These are phyloP conservation scores for Pseudocercospora vitis DNA, from an alignment of 2,329 filamentous ascomycete species.

Conservation along the genomic window DNA sequence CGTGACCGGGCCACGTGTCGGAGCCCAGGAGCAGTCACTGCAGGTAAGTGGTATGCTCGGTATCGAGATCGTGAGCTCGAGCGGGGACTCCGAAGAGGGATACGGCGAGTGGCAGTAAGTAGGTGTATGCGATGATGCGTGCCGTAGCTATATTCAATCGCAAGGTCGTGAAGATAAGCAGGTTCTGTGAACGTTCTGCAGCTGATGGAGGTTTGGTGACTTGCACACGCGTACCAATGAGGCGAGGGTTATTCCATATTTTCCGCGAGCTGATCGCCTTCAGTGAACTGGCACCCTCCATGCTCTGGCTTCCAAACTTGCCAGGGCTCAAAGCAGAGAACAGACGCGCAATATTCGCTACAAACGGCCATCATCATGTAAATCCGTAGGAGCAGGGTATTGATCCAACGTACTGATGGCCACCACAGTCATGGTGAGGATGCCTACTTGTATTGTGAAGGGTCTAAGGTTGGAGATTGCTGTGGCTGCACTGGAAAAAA, in stretches of 20 bases:
- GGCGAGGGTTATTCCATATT: constrained; percentile 7
- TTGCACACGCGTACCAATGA: neutral
- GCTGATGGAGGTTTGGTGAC: neutral
- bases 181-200: neutral
- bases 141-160: neutral
- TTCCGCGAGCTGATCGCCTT: neutral
- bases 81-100: neutral
- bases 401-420: neutral
- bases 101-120: neutral
- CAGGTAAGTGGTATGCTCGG: neutral
- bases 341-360: neutral
- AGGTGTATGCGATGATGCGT: neutral
- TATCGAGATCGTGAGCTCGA: neutral
- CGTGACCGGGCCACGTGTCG: no score
- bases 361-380: constrained; percentile 9
- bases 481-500: no score
- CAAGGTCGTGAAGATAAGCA: neutral
- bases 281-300: neutral
- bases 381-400: neutral
- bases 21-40: neutral
- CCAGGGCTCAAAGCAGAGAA: constrained; percentile 1
- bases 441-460: neutral
- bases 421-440: neutral
- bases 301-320: neutral
- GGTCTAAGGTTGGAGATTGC: no score